Conservation (phyloP, 257 asterid genomes). For the Cinchona pubescens region DNA sequence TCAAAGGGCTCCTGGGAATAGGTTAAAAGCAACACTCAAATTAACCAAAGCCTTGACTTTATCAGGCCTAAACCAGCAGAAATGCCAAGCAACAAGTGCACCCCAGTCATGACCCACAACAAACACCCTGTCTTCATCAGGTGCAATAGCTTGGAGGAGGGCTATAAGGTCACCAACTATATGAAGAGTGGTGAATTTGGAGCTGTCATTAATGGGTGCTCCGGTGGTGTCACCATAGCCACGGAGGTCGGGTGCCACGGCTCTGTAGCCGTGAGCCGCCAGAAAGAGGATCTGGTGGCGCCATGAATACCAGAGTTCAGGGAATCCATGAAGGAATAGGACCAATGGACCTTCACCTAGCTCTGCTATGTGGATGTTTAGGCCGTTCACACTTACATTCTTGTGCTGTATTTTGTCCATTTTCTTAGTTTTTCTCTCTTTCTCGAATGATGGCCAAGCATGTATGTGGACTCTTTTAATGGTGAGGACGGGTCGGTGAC, state of each 20-base stretch:
- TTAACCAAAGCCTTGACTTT: slow-evolving; percentile 56
- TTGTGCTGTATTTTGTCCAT: slow-evolving; percentile 69
- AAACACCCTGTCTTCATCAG: slow-evolving; percentile 50
- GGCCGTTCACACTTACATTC: slow-evolving; percentile 44
- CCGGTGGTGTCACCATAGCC: slow-evolving; percentile 80
- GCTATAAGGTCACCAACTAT: slow-evolving; percentile 66
- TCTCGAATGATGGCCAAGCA: no score
- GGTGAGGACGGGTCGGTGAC: no score
- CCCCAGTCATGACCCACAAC: slow-evolving; percentile 95
- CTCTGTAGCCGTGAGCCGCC: slow-evolving; percentile 68
- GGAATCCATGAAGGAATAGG: slow-evolving; percentile 83
- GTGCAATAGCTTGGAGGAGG: slow-evolving; percentile 43
- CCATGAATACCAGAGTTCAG: slow-evolving; percentile 92
- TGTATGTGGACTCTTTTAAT: no score
- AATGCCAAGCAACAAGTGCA: slow-evolving; percentile 58
- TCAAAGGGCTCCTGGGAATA: slow-evolving; percentile 41
- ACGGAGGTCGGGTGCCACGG: slow-evolving; percentile 71
- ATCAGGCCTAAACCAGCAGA: slow-evolving; percentile 67
- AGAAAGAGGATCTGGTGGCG: slow-evolving; percentile 72
- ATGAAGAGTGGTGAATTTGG: slow-evolving; percentile 50
- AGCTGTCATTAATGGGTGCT: slow-evolving; percentile 49
- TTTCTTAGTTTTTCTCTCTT: neutral
- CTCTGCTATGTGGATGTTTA: slow-evolving; percentile 68
- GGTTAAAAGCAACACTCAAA: slow-evolving; percentile 49
- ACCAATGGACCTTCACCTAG: slow-evolving; percentile 67